Percentiles rank a stretch among this genome's conserved stretches.
Evolutionary conservation across 768 basidiomycete genomes (phyloP).

Genomic region (Tylopilus sp.): DNA sequence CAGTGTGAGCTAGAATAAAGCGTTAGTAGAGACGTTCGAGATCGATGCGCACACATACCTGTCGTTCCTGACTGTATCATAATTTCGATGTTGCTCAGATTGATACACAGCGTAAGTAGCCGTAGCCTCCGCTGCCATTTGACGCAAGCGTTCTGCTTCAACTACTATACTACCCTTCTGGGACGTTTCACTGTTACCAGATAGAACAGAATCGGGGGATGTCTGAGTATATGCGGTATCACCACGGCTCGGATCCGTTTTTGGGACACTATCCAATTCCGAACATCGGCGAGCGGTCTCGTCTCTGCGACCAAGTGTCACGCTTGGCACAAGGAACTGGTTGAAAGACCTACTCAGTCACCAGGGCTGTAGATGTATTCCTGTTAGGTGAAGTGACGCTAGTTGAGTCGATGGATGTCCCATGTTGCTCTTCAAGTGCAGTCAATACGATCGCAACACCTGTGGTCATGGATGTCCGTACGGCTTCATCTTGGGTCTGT

Average conservation of each 20-base stretch:
- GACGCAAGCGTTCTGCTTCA: background rate
- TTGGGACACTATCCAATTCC: background rate
- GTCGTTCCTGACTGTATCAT: background rate
- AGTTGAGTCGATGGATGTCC: background rate
- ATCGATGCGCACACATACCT: background rate
- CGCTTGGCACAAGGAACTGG: background rate
- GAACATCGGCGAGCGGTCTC: background rate
- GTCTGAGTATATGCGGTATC: background rate
- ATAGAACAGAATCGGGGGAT: background rate
- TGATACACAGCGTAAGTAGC: background rate
- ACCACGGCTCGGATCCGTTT: background rate
- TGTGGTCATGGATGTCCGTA: background rate
- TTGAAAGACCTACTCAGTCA: background rate
- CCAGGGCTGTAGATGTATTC: background rate
- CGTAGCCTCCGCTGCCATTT: background rate
- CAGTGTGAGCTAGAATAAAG: background rate
- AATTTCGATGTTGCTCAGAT: background rate
- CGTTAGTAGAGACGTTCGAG: background rate
- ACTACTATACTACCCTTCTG: too few species aligned
- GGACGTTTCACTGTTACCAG: background rate
- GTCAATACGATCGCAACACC: background rate
- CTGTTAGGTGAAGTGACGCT: background rate
- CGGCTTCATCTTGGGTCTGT: background rate
- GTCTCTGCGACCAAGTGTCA: background rate
- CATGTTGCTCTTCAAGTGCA: background rate